Evolutionary conservation across 2,329 filamentous ascomycete genomes (phyloP).

Genomic region (Nothophaeocryptopus gaeumannii): DNA sequence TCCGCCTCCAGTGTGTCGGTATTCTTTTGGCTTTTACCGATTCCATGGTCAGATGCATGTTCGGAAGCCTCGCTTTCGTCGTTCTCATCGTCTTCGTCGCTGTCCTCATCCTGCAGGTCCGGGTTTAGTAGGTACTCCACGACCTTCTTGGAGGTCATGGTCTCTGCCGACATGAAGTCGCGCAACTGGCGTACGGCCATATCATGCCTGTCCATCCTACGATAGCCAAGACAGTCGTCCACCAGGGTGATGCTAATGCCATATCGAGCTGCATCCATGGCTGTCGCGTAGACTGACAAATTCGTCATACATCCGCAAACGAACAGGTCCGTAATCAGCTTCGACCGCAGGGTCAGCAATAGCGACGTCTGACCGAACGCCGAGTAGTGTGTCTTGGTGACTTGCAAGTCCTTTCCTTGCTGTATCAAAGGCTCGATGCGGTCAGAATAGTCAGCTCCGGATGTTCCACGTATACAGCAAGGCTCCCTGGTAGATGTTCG

Average conservation of each 20-base stretch:
- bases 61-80: background rate
- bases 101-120: conserved; percentile 5
- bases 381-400: conserved; percentile 79
- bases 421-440: conserved; percentile 51
- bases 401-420: conserved; percentile 50
- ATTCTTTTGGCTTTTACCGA: conserved; percentile 1
- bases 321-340: conserved; percentile 83
- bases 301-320: conserved; percentile 86
- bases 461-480: conserved; percentile 42
- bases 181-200: conserved; percentile 68
- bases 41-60: background rate
- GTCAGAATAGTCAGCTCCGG: conserved; percentile 52
- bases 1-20: conserved; percentile 16
- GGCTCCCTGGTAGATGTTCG: conserved; percentile 38
- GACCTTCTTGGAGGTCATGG: conserved; percentile 56
- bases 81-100: conserved; percentile 17
- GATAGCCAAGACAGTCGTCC: conserved; percentile 84
- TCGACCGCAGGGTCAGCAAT: conserved; percentile 74
- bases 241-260: conserved; percentile 84
- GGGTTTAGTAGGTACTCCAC: conserved; percentile 25
- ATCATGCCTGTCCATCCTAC: conserved; percentile 65
- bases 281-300: conserved; percentile 84
- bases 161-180: conserved; percentile 70
- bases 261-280: conserved; percentile 82
- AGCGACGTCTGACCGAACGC: conserved; percentile 75